Base-by-base conservation (phyloP, 768 basidiomycete genomes). In the Pisolithus orientalis region DNA sequence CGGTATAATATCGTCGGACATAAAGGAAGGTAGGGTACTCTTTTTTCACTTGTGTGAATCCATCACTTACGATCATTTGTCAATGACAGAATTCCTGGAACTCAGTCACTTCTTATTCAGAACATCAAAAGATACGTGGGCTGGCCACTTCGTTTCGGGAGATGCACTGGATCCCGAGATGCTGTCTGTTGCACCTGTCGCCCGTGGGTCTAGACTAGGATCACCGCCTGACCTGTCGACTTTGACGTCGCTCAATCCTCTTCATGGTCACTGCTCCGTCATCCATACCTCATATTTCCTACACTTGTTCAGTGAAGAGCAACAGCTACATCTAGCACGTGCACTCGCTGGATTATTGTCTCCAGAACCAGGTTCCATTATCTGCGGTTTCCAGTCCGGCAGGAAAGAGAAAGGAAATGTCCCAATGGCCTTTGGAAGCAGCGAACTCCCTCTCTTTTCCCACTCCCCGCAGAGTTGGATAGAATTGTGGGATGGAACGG, bases 101-200 rank as follows among this genome's bases (percentile, higher is more conserved):
- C 67, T 75, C 3, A 81, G 82, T 1, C 80, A 84, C 57, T 71
- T 78, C 43, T 65, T 85, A 14, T 87, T 84, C 70, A 74, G 62
- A 50, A 72, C 76, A 1, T 79, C 75, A 0, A 72, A 75, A 0
- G 70, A 74, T 37, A 70, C 73, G 0, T 84, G 79, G 62, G 76
- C 79, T 1, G 77, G 72, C 0, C 61, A 69, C 0, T 84, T 84
- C 62, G 49, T 84, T 17, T 62, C 70, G 10, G 83, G 82, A 1
- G 76, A 84, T 56, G 70, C 67, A 0, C 76, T 84, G 49, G 74
- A 81, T 53, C 61, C 71, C 9, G 53, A 54, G 0, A 64, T 76
- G 42, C 71, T 82, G 25, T 51, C 54, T 5, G 67, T 69, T 6
- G 56, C 59, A 1, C 57, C 67, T 2, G 64, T 66, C 47, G 59